phyloP scores from a whole-genome alignment of 139 green algal species.

The Yamagishiella unicocca region DNA sequence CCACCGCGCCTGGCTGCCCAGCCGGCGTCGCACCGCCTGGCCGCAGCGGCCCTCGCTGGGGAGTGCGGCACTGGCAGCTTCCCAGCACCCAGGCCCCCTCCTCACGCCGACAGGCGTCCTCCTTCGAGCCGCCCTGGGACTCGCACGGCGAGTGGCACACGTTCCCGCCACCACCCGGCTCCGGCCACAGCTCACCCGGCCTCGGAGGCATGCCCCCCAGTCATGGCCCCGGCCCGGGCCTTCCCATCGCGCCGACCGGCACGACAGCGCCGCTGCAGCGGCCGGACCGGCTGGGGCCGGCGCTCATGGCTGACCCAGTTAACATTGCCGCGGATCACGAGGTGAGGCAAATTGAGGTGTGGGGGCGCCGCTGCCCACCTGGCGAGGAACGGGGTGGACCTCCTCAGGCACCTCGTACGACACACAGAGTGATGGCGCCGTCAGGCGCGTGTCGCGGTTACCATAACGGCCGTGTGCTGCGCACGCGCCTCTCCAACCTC shows the following conservation, averaged over 20 bases:
- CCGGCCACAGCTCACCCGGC: background rate
- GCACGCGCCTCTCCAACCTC: background rate
- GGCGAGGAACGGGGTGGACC: no score
- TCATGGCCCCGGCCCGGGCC: slow-evolving; percentile 18
- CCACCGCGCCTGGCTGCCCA: no score
- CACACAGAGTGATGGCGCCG: no score
- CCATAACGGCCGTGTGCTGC: no score
- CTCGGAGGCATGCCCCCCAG: background rate
- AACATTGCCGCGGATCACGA: background rate
- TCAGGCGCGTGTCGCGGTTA: no score
- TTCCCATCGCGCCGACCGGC: background rate
- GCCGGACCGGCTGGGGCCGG: slow-evolving; percentile 2
- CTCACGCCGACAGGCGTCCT: no score
- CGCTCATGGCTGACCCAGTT: background rate
- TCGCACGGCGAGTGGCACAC: background rate
- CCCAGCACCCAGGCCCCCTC: no score
- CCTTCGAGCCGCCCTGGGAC: background rate
- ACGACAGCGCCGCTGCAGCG: slow-evolving; percentile 12
- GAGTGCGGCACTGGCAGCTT: no score
- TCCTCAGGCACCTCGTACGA: no score
- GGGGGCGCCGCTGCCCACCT: no score
- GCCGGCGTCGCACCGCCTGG: no score
- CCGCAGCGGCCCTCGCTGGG: no score
- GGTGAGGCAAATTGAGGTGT: background rate
- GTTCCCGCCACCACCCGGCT: background rate